Base-by-base conservation (phyloP, 176 grass and related monocot species). In the Paspalum notatum region DNA sequence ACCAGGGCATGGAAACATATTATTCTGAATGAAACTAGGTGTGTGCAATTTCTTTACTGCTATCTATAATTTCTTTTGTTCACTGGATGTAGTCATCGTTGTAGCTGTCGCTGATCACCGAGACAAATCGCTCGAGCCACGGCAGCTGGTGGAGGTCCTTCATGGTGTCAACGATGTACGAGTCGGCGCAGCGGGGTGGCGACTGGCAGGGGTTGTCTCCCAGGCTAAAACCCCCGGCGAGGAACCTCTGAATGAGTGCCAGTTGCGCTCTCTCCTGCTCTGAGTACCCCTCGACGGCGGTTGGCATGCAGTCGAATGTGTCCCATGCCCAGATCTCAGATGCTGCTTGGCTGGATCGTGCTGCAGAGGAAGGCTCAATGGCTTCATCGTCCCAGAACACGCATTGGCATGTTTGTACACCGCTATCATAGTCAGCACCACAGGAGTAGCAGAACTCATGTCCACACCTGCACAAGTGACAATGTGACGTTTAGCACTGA, bases 121-220 rank as follows among this genome's bases (percentile, higher is more conserved):
- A 99, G 73, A 99, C 97, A 20, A 99, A 99, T 50, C 97, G 91
- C 89, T 99, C 97, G 0, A 99, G 97, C 97, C 97, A 99, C 8
- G 97, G 97, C 20, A 99, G 82, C 87, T 99, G 97, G 79, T 95
- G 97, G 68, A 99, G 92, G 69, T 99, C 97, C 87, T 93, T 99
- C 89, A 99, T 96, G 50, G 93, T 91, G 68, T 99, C 97, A 27
- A 67, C 73, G 0, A 95, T 71, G 32, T 96, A 93, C 0, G 97
- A 88, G 62, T 99, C 93, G 0, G 93, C 81, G 21, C 97, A 96
- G 59, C 83, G 86, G 20, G 92, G 92, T 6, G 88, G 93, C 1
- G 90, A 83, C 7, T 95, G 97, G 63, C 87, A 88, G 8, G 89
- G 92, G 61, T 89, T 91, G 32, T 98, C 97, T 6, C 91, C 87